phyloP scores from a whole-genome alignment of 768 basidiomycete species.

The Boletellus sp. region DNA sequence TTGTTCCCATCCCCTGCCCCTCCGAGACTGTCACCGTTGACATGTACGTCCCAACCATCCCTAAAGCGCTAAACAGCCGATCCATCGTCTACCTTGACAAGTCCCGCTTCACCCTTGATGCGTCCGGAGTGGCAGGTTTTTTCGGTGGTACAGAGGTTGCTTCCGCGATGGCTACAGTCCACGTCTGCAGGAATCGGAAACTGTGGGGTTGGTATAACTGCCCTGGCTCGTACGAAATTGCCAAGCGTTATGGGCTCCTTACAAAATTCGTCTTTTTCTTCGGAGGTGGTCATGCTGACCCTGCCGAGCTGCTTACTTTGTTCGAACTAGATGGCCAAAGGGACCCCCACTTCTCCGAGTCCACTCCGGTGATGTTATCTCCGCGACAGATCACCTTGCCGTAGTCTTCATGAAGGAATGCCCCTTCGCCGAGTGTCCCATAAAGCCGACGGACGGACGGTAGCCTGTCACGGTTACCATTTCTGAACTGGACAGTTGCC shows the following conservation, averaged over 20 bases:
- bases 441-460: background rate
- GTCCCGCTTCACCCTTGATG: slow-evolving; percentile 19
- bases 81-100: slow-evolving; percentile 6
- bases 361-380: slow-evolving; percentile 5
- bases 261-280: slow-evolving; percentile 26
- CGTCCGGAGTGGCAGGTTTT: slow-evolving; percentile 18
- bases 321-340: slow-evolving; percentile 8
- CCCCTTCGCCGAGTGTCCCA: background rate
- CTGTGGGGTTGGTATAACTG: slow-evolving; percentile 34
- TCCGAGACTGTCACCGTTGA: background rate
- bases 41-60: slow-evolving; percentile 5
- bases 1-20: background rate
- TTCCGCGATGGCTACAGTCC: slow-evolving; percentile 33
- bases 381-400: slow-evolving; percentile 9
- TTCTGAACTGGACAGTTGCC: background rate
- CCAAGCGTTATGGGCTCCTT: slow-evolving; percentile 28
- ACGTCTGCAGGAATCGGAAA: slow-evolving; percentile 25
- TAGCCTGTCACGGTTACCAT: slow-evolving; percentile 6
- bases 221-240: slow-evolving; percentile 30
- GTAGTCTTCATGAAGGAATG: background rate
- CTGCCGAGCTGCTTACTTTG: slow-evolving; percentile 4
- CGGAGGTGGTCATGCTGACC: slow-evolving; percentile 19
- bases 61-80: background rate
- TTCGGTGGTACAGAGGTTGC: slow-evolving; percentile 30
- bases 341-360: slow-evolving; percentile 8